A percentile compares a stretch with the other conserved stretches of the same genome.
phyloP scores from a whole-genome alignment of 345 rosid species.

The Adansonia digitata region DNA sequence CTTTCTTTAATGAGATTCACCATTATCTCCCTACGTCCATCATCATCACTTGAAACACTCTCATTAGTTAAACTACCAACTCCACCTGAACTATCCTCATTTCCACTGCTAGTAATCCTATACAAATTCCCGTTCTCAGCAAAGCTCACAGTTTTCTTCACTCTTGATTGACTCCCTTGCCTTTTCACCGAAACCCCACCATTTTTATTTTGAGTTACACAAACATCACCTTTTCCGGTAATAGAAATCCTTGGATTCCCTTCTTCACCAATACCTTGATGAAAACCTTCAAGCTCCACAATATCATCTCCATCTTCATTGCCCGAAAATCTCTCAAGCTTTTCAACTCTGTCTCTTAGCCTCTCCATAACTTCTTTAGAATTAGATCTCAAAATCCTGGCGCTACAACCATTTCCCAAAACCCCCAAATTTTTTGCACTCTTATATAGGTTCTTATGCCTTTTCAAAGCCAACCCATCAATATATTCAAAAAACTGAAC shows the following conservation, averaged over 20 bases:
- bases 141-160: constrained; percentile 48
- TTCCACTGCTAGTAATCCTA: constrained; percentile 39
- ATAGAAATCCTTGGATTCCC: constrained; percentile 16
- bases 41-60: constrained; percentile 33
- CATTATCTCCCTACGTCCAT: constrained; percentile 8
- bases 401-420: constrained; percentile 24
- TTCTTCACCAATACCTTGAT: constrained; percentile 35
- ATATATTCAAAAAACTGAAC: constrained; percentile 54
- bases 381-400: constrained; percentile 24
- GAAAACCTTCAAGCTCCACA: constrained; percentile 67
- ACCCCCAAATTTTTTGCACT: constrained; percentile 31
- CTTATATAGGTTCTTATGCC: constrained; percentile 24
- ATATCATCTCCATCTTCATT: constrained; percentile 34
- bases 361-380: constrained; percentile 35
- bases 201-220: neutral
- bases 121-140: constrained; percentile 49
- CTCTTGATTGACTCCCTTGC: constrained; percentile 33
- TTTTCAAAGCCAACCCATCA: constrained; percentile 45
- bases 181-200: constrained; percentile 27
- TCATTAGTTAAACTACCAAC: constrained; percentile 32
- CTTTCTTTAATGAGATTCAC: neutral
- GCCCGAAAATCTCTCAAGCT: constrained; percentile 38
- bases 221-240: constrained; percentile 5
- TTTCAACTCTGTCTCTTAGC: constrained; percentile 41
- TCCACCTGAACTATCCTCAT: constrained; percentile 28